Evolutionary conservation across 768 basidiomycete species (phyloP).

Genomic region (Lactarius tabidus): DNA sequence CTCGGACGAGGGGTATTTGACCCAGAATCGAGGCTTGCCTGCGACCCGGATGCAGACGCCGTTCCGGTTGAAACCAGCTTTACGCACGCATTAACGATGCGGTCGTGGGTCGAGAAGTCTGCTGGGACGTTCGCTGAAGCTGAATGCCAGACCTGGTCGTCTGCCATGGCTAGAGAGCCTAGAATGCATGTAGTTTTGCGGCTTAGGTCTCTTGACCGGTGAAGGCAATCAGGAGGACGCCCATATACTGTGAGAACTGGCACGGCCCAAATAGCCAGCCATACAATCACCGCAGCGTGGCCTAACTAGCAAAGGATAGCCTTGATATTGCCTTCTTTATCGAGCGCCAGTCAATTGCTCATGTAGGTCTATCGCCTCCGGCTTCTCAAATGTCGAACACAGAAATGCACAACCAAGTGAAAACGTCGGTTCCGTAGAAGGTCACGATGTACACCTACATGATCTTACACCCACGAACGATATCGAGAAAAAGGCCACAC

Average conservation of each 20-base stretch:
- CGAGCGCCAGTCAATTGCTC: neutral
- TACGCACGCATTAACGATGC: no score
- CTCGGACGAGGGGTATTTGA: no score
- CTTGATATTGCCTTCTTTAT: neutral
- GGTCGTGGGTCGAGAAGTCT: no score
- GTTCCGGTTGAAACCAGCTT: no score
- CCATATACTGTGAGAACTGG: neutral
- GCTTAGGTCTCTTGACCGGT: neutral
- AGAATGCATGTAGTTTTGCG: neutral
- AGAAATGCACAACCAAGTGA: neutral
- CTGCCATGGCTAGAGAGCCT: no score
- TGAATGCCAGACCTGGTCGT: no score
- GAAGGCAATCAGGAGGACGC: neutral
- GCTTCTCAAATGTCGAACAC: neutral
- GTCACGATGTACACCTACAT: neutral
- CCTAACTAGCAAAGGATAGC: neutral
- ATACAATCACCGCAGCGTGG: neutral
- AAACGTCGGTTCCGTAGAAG: neutral
- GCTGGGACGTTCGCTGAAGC: no score
- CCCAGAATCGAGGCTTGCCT: no score
- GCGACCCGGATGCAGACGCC: no score
- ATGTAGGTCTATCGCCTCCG: neutral
- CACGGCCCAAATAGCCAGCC: neutral
- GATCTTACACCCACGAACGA: neutral
- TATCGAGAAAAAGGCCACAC: neutral